Evolutionary conservation across 768 basidiomycete species (phyloP), one percentile per base, ranked within the genome.

Genomic region (Chiua virens): DNA sequence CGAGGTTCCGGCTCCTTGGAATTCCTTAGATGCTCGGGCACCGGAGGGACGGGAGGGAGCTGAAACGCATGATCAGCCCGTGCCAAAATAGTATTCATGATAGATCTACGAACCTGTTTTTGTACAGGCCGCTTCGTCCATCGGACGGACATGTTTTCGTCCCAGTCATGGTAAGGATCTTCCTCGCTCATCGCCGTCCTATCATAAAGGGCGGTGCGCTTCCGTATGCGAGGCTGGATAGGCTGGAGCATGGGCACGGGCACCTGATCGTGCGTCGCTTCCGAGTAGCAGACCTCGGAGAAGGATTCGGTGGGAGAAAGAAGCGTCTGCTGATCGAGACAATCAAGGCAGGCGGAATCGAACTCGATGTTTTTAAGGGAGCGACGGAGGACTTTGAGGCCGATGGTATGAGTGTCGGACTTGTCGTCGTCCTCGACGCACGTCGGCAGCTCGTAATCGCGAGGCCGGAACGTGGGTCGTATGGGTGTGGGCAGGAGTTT

Each of bases 301-400:
- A 75, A 77, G 22, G 74, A 66, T 22, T 74, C 72, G 3, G 67
- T 59, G 10, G 76, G 76, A 0, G 69, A 66, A 27, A 70, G 58
- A 11, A 77, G 68, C 0, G 77, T 71, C 52, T 75, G 70, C 20
- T 75, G 65, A 58, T 77, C 76, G 34, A 77, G 71, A 35, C 66
- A 66, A 50, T 74, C 64, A 20, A 77, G 68, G 54, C 75, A 75
- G 8, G 69, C 57, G 9, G 68, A 63, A 59, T 76, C 74, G 52
- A 77, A 68, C 45, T 72, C 69, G 55, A 74, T 65, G 52, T 69
- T 63, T 46, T 53, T 68, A 25, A 71, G 57, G 14, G 68, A 71
- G 36, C 70, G 68, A 28, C 65, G 66, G 40, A 70, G 62, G 7
- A 71, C 66, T 22, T 63, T 67, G 49, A 70, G 60, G 17, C 59